Evolutionary conservation across 164 flowering plant species (phyloP).

Genomic region (Saururus chinensis): DNA sequence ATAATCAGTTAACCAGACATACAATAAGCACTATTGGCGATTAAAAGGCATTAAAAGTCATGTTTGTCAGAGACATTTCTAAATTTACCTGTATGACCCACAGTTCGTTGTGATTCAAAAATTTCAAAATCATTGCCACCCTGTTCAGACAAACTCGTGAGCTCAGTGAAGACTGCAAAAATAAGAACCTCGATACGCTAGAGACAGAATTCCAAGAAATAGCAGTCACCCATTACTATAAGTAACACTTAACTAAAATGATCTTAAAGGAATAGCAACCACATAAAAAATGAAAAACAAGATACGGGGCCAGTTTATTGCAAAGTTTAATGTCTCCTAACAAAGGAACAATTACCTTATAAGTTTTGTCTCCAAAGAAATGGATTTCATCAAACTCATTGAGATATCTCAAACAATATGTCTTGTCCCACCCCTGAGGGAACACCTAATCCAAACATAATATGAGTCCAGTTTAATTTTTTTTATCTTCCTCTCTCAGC

Average conservation of each 20-base stretch:
- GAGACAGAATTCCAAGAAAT: background rate
- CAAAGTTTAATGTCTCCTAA: too few relatives aligned
- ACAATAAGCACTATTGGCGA: background rate
- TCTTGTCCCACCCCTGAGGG: constrained; percentile 98
- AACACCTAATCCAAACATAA: constrained; percentile 49
- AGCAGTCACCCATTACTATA: background rate
- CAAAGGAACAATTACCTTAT: too few relatives aligned
- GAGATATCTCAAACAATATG: constrained; percentile 84
- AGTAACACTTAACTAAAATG: too few relatives aligned
- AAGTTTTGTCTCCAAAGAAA: constrained; percentile 98
- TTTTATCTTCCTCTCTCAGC: background rate
- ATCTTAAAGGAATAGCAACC: too few relatives aligned
- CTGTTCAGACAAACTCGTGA: constrained; percentile 23
- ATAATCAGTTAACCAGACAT: background rate
- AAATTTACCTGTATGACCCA: constrained; percentile 85
- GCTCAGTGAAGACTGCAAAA: too few relatives aligned
- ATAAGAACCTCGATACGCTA: background rate
- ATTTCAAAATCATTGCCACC: constrained; percentile 97
- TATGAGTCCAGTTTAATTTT: too few relatives aligned
- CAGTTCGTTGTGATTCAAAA: constrained; percentile 68
- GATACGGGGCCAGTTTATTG: background rate
- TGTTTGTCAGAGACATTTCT: background rate
- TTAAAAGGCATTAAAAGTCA: too few relatives aligned
- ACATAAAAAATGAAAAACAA: background rate
- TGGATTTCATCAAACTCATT: constrained; percentile 80